phyloP scores from a whole-genome alignment of 1,139 yeast genomes.

The Yamadazyma conglobata region DNA sequence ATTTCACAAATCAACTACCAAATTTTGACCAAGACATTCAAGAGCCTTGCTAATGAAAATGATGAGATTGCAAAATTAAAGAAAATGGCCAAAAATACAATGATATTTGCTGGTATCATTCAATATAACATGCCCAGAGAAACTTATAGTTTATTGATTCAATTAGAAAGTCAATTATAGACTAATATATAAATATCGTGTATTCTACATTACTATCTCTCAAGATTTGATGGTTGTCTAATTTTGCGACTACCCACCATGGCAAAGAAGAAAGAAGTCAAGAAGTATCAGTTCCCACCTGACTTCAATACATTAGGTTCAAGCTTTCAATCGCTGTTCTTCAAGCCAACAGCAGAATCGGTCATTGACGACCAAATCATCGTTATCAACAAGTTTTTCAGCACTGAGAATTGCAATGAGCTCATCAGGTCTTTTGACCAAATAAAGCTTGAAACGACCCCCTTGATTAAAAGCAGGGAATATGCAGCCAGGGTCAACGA shows the following conservation, averaged over 20 bases:
- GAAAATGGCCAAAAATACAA: slow-evolving; percentile 75
- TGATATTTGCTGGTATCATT: slow-evolving; percentile 94
- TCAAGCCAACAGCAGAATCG: slow-evolving; percentile 31
- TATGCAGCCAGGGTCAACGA: slow-evolving; percentile 64
- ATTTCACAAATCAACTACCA: slow-evolving; percentile 58
- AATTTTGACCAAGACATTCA: slow-evolving; percentile 45
- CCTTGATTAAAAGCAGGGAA: slow-evolving; percentile 44
- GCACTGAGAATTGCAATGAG: slow-evolving; percentile 39
- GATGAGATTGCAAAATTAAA: slow-evolving; percentile 54
- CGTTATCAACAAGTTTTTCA: slow-evolving; percentile 44
- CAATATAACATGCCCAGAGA: slow-evolving; percentile 95
- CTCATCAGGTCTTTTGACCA: slow-evolving; percentile 36
- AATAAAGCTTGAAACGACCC: slow-evolving; percentile 45
- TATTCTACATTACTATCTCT: too few relatives aligned
- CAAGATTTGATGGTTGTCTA: too few relatives aligned
- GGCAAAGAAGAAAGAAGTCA: slow-evolving; percentile 9
- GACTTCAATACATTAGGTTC: slow-evolving; percentile 21
- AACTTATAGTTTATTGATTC: slow-evolving; percentile 70
- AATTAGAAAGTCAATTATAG: slow-evolving; percentile 54
- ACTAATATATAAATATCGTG: slow-evolving; percentile 1
- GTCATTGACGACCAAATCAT: slow-evolving; percentile 43
- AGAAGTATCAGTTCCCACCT: slow-evolving; percentile 24
- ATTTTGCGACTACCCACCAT: not conserved
- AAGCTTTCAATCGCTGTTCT: slow-evolving; percentile 24
- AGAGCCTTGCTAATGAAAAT: slow-evolving; percentile 49